Base-by-base conservation (phyloP, 768 basidiomycete genomes). In the Phallus indusiatus region DNA sequence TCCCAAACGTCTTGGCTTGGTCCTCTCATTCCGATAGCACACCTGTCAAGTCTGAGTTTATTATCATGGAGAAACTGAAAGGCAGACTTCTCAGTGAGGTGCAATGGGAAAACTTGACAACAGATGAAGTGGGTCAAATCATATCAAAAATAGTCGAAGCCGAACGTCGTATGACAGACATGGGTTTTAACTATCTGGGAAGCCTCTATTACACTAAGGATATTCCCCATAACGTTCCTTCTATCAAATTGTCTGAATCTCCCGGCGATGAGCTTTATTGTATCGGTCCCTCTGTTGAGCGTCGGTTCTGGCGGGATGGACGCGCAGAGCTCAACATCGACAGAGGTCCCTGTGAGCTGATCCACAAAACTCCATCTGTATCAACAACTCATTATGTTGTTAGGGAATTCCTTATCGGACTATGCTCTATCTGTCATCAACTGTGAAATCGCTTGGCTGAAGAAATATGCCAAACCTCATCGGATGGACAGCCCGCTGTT, bases 191-290 rank as follows among this genome's bases (percentile, higher is more conserved):
- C n/a, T n/a, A n/a, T 63, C 70, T n/a, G 67, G 73, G 72, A 34
- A 73, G 71, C 54, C 60, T 74, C 49, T 73, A 73, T 60, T 74
- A 68, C 64, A 71, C 67, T 60, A 62, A 69, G 28, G 71, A 72
- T 50, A 63, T 68, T 4, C 35, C 53, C n/a, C 5, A 7, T 12
- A 54, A 55, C n/a, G 35, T 59, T 6, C 24, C 34, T 22, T 20
- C 37, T 51, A 22, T 47, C 63, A 11, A 50, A 63, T 34, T 20
- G 11, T 24, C 57, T 62, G 10, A 53, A 22, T 35, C 62, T 42
- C 53, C 63, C 37, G 61, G 63, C 18, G 62, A 63, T 20, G 62
- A 61, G 12, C 66, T 61, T 54, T 70, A 66, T 56, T 61, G 69
- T 14, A 67, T 72, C 24, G 73, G 72, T 11, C 73, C 66, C 10